Evolutionary conservation across 768 basidiomycete species (phyloP), one percentile per base, ranked within the genome.

Genomic region (Coprinopsis sp.): DNA sequence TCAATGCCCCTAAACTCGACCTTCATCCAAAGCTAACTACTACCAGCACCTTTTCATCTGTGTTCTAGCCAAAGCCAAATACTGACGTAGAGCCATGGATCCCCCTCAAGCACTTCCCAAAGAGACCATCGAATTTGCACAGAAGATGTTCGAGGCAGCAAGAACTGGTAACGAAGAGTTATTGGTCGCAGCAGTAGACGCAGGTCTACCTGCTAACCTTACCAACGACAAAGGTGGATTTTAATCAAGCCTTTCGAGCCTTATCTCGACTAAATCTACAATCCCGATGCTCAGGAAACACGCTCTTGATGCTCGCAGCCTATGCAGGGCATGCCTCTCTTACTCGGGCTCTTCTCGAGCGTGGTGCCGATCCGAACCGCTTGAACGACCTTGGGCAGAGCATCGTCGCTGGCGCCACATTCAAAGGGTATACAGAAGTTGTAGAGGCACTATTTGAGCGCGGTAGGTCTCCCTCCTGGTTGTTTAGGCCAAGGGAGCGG

Each of bases 91-190:
- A n/a, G n/a, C n/a, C n/a, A n/a, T n/a, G n/a, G n/a, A n/a, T n/a
- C n/a, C n/a, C n/a, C n/a, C n/a, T n/a, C n/a, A n/a, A n/a, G n/a
- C 44, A 13, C 58, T 78, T 29, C 67, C 75, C 14, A 41, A 59
- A 12, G 73, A 73, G 24, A 76, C 75, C 22, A 46, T 78, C 27
- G 69, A 66, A n/a, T 78, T 78, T 52, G 87, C 86, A 0, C 73
- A 79, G 44, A 76, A 79, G 37, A 84, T 88, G 70, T 89, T 89
- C 64, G 77, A 87, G 38, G 84, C 83, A 6, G 87, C 84, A 6
- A 77, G 87, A 6, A 60, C 66, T 3, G 85, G 86, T 3, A 66
- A 82, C 51, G 49, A 68, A 0, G 68, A 68, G 14, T 53, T 81
- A 2, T 68, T 90, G 8, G 50, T 80, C 30, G 71, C 75, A 27